Base-by-base conservation (phyloP, 305 asterid genomes). In the Fraxinus platypoda region DNA sequence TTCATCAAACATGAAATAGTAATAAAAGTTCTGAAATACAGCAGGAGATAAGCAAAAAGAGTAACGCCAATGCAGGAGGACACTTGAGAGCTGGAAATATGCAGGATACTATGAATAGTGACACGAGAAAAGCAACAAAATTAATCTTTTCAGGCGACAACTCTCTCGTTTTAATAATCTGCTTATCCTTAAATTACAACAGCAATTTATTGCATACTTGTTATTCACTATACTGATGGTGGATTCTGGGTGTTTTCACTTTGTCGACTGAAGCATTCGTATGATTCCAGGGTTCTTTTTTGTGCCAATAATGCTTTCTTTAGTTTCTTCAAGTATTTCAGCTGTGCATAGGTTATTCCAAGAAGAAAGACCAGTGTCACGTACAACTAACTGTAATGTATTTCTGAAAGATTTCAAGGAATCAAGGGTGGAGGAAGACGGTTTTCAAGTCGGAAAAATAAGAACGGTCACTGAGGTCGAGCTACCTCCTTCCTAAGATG, bases 321-420 rank as follows among this genome's bases (percentile, higher is more conserved):
- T 8, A 30, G 34, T 79, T 70, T 43, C 75, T 83, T 41, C 21
- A 74, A 71, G 57, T 30, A 43, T 3, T 62, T 66, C 52, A 57
- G 59, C 62, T 34, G 37, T 83, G 70, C 37, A 77, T 89, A 96
- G 80, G 80, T 92, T 93, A 78, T 96, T 94, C 86, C 90, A 91
- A 68, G 99, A 91, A 85, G 98, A 94, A 85, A 91, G 96, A 52
- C 97, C 97, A 13, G 89, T 87, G 31, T 94, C 95, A 72, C 95
- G 94, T 84, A 94, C 91, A 25, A 89, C 94, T 68, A 90, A 96
- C 88, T 96, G 99, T 86, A 94, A 94, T 83, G 88, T 83, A 66
- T 94, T 94, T 41, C 89, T 90, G 1, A 93, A 91, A 82, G 95
- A 88, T 52, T 49, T 80, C 82, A 83, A 86, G 80, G 93, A 89